These are phyloP conservation scores for Naganishia friedmannii DNA, from an alignment of 768 basidiomycete genomes.

Conservation along the genomic window DNA sequence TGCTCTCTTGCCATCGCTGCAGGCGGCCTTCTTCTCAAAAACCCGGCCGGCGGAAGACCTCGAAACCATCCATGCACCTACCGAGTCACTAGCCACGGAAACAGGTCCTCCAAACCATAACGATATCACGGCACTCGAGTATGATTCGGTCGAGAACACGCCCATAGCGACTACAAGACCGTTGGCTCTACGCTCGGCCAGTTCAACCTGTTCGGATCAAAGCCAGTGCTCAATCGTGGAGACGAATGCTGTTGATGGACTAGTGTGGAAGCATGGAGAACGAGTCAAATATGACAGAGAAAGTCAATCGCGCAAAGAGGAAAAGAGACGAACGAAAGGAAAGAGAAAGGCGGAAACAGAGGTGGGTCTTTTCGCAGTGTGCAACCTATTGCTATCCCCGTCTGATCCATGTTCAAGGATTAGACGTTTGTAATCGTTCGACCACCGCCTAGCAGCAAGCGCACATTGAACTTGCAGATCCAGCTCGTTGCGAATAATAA, in stretches of 20 bases:
- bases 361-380: background rate
- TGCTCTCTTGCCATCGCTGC: conserved; percentile 9
- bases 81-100: no score
- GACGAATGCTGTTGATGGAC: background rate
- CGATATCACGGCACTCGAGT: background rate
- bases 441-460: conserved; percentile 77
- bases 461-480: conserved; percentile 84
- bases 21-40: conserved; percentile 12
- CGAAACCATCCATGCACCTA: background rate
- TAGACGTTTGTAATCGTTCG: conserved; percentile 89
- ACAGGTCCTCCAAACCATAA: background rate
- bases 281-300: conserved; percentile 13
- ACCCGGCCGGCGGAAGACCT: background rate
- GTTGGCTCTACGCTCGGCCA: background rate
- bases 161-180: background rate
- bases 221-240: background rate
- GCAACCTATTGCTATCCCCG: background rate
- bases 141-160: background rate
- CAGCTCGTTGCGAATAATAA: conserved; percentile 63
- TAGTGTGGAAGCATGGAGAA: conserved; percentile 15
- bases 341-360: conserved; percentile 15
- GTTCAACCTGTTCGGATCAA: conserved; percentile 3
- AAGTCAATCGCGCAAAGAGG: background rate
- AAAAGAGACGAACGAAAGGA: background rate
- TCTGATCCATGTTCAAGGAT: background rate